phyloP scores from a whole-genome alignment of 306 rosid genomes.

The Geum urbanum region DNA sequence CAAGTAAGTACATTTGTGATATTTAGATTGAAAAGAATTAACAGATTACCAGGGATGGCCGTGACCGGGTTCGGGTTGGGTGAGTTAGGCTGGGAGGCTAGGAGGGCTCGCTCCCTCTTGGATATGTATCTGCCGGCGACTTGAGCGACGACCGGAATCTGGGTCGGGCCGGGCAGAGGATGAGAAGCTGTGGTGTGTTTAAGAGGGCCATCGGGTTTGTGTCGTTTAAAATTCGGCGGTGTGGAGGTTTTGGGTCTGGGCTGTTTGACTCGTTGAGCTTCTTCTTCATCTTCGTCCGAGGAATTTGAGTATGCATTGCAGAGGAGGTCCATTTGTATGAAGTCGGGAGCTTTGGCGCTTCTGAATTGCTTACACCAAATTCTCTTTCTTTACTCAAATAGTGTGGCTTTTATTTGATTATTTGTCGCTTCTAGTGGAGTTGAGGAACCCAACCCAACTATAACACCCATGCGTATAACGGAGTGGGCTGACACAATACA shows the following conservation, averaged over 20 bases:
- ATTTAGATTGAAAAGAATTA: background rate
- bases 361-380: background rate
- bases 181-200: background rate
- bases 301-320: constrained; percentile 41
- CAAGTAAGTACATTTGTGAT: background rate
- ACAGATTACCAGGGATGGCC: constrained; percentile 40
- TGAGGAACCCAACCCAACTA: no score
- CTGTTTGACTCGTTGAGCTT: constrained; percentile 11
- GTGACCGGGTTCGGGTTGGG: constrained; percentile 28
- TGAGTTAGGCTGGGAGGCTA: constrained; percentile 22
- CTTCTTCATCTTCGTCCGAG: constrained; percentile 46
- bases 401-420: no score
- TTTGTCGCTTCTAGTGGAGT: no score
- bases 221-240: constrained; percentile 20
- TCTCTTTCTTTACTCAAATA: background rate
- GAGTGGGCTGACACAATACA: no score
- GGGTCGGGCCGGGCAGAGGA: constrained; percentile 13
- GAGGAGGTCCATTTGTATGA: constrained; percentile 54
- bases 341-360: background rate
- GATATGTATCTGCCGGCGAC: constrained; percentile 71
- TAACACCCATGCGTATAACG: no score
- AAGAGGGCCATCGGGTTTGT: constrained; percentile 18
- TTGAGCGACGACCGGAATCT: constrained; percentile 21
- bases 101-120: constrained; percentile 65
- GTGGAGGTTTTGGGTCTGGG: constrained; percentile 34